These are phyloP conservation scores for Calonectria naviculata DNA, from an alignment of 2,329 filamentous ascomycete genomes.

Conservation along the genomic window DNA sequence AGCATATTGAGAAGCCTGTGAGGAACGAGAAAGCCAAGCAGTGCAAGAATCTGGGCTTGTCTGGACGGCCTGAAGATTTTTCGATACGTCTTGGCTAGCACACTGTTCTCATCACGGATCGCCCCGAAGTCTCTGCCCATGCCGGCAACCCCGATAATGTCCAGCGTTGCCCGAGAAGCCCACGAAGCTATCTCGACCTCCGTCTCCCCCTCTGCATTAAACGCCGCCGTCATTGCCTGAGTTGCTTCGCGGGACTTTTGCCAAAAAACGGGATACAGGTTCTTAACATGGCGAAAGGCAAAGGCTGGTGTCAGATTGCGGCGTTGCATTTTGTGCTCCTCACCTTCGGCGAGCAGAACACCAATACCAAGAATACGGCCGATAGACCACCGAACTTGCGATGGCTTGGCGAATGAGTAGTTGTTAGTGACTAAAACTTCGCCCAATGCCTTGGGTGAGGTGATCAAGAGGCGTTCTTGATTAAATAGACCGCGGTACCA, in stretches of 20 bases:
- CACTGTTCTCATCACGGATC: constrained; percentile 68
- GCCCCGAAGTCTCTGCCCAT: constrained; percentile 78
- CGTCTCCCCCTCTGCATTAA: constrained; percentile 46
- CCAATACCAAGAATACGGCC: constrained; percentile 76
- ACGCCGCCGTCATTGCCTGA: constrained; percentile 63
- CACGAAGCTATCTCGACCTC: constrained; percentile 70
- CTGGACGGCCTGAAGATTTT: constrained; percentile 64
- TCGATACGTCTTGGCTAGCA: constrained; percentile 68
- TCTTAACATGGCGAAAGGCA: constrained; percentile 85
- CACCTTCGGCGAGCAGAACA: constrained; percentile 86
- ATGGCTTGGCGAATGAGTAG: constrained; percentile 77
- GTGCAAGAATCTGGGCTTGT: constrained; percentile 64
- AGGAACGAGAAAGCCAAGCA: constrained; percentile 73
- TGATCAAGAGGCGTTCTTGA: constrained; percentile 70
- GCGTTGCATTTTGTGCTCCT: constrained; percentile 85
- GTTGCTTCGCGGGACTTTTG: constrained; percentile 77
- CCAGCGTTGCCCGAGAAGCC: constrained; percentile 76
- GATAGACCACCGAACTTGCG: constrained; percentile 63
- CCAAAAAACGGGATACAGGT: constrained; percentile 89
- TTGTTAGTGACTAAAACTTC: constrained; percentile 76
- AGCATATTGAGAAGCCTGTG: constrained; percentile 69
- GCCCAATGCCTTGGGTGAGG: constrained; percentile 71
- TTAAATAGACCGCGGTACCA: constrained; percentile 74
- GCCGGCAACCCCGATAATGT: constrained; percentile 80
- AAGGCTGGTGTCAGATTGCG: constrained; percentile 87